These are phyloP conservation scores for Candida mattraensis DNA, from an alignment of 805 yeast species.

Conservation along the genomic window DNA sequence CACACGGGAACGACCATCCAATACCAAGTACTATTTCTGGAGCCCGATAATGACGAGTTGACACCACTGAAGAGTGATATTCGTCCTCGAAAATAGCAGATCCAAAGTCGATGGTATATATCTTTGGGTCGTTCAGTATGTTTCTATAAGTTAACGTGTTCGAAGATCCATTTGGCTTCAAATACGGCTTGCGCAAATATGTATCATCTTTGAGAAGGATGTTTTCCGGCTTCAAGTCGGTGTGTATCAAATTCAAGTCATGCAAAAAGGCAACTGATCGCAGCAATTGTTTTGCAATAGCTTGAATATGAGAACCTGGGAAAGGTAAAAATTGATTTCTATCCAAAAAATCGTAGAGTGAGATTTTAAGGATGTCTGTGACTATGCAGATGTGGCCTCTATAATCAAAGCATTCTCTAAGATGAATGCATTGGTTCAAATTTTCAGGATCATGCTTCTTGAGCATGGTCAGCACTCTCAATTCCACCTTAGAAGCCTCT, in stretches of 20 bases:
- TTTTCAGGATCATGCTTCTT: conserved; percentile 69
- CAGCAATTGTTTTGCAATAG: conserved; percentile 80
- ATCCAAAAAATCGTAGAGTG: conserved; percentile 88
- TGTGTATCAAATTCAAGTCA: conserved; percentile 86
- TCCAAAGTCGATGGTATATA: conserved; percentile 95
- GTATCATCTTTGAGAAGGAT: conserved; percentile 64
- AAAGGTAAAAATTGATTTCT: conserved; percentile 82
- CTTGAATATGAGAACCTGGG: conserved; percentile 91
- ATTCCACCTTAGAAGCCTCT: conserved; percentile 92
- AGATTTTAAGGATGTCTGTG: conserved; percentile 80
- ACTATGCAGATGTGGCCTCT: conserved; percentile 93
- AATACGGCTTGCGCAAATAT: conserved; percentile 38
- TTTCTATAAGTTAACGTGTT: conserved; percentile 27
- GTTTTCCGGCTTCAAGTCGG: conserved; percentile 96
- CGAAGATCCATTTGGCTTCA: conserved; percentile 23
- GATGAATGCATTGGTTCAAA: conserved; percentile 75
- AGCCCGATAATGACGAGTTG: conserved; percentile 95
- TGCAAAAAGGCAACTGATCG: conserved; percentile 87
- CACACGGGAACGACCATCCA: conserved; percentile 98
- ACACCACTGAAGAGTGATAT: conserved; percentile 87
- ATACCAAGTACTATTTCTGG: conserved; percentile 92
- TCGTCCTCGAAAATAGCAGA: conserved; percentile 93
- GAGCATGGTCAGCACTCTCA: conserved; percentile 75
- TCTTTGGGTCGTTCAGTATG: conserved; percentile 72
- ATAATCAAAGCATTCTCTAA: conserved; percentile 88